Conservation (phyloP, 2,329 filamentous ascomycete genomes). For the Decorospora gaudefroyi region DNA sequence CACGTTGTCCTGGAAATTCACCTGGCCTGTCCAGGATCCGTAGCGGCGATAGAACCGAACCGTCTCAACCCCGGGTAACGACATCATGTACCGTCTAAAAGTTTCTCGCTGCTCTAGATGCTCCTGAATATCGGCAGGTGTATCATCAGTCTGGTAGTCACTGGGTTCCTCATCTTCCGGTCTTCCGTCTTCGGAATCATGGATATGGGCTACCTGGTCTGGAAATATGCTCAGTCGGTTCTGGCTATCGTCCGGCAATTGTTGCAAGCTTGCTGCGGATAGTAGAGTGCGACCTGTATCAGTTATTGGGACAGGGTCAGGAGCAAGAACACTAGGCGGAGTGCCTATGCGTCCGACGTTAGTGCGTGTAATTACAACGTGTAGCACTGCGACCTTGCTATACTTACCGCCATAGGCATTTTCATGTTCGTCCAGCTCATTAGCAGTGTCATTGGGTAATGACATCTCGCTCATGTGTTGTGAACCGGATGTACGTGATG, state of each 20-base stretch:
- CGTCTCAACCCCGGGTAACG: constrained; percentile 24
- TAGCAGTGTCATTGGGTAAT: constrained; percentile 17
- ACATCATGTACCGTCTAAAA: constrained; percentile 25
- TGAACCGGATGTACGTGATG: constrained; percentile 25
- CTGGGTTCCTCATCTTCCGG: neutral
- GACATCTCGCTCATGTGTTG: constrained; percentile 26
- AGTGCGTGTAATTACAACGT: neutral
- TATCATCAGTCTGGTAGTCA: neutral
- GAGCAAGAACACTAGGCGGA: neutral
- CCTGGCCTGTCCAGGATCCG: constrained; percentile 29
- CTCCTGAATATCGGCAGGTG: constrained; percentile 16
- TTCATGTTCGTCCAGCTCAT: constrained; percentile 5
- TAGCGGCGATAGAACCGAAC: constrained; percentile 30
- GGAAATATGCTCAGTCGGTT: constrained; percentile 28
- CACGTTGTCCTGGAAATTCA: constrained; percentile 21
- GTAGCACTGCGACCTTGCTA: no score
- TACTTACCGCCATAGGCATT: neutral
- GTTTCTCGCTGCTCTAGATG: constrained; percentile 19
- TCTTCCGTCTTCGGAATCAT: constrained; percentile 10
- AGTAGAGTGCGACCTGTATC: constrained; percentile 9
- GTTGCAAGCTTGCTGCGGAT: constrained; percentile 31
- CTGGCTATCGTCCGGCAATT: constrained; percentile 32
- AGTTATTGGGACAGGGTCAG: neutral
- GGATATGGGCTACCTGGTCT: neutral
- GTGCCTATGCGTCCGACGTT: neutral